Base-by-base conservation (phyloP, 371 early-diverging fungal genomes). In the Mortierella sp. region DNA sequence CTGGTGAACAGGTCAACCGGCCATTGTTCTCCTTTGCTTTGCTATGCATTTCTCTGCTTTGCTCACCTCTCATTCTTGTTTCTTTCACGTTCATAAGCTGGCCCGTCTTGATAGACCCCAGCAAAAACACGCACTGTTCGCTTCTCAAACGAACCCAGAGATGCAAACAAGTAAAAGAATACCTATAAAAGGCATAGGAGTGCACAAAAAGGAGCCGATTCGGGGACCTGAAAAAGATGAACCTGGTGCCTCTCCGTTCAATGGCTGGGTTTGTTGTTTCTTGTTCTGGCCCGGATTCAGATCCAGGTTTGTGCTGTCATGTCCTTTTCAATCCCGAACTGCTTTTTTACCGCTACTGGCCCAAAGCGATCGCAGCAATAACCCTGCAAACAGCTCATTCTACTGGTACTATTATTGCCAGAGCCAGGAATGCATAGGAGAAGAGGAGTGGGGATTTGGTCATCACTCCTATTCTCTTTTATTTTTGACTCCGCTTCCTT, bases 271-370 rank as follows among this genome's bases (percentile, higher is more conserved):
- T 21, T 28, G 8, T 73, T 28, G 21, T 60, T 21, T 16, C 11
- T 38, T 16, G 68, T 14, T 34, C 68, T 58, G 63, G 74, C 28
- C 57, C 47, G 21, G 63, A 74, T 58, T 58, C 74, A 74, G 47
- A 74, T 42, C 63, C 63, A 45, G 60, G 45, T 10, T 71, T 31
- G 47, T 74, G 74, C 19, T 60, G 63, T 74, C 47, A 60, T 60
- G 9, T 1, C 4, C 50, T 5, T 16, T 16, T 16, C 42, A 38
- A 38, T 38, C 42, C 42, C 42, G 42, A 38, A 38, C 42, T 38
- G 42, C 5, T 38, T 38, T 38, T 38, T 38, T 38, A 38, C 42
- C 42, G 42, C 42, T 1, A 38, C 42, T 38, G 42, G 42, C 42
- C 21, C 19, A 54, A 21, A 54, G 24, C 54, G 54, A 54, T 19